phyloP scores from a whole-genome alignment of 176 grass and related monocot species.

The Aegilops speltoides region DNA sequence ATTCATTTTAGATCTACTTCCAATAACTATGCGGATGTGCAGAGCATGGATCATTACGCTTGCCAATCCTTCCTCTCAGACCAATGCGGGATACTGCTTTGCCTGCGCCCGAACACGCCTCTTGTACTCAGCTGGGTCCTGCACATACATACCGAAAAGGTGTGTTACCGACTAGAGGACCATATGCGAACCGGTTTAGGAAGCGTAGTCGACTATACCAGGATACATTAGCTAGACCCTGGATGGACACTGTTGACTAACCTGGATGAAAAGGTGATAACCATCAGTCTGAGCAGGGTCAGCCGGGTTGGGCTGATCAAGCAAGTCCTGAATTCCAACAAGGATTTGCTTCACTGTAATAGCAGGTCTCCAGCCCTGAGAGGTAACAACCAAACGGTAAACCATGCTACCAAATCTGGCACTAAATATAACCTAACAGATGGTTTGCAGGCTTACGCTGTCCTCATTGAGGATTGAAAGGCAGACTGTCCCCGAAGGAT shows the following conservation, averaged over 20 bases:
- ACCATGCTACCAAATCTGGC: not conserved
- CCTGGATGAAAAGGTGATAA: slow-evolving; percentile 92
- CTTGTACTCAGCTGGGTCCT: slow-evolving; percentile 82
- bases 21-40: slow-evolving; percentile 50
- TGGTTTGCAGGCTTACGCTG: slow-evolving; percentile 42
- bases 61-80: slow-evolving; percentile 35
- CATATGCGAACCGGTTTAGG: not conserved
- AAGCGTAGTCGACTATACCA: not conserved
- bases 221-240: not conserved
- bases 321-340: slow-evolving; percentile 89
- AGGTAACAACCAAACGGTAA: not conserved
- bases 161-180: not conserved
- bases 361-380: slow-evolving; percentile 90
- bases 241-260: slow-evolving; percentile 24
- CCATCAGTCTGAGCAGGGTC: slow-evolving; percentile 95
- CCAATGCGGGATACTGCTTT: slow-evolving; percentile 68
- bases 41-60: slow-evolving; percentile 32
- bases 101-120: slow-evolving; percentile 73
- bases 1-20: slow-evolving; percentile 48
- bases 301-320: slow-evolving; percentile 85
- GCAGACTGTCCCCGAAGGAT: slow-evolving; percentile 79
- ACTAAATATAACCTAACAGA: not conserved
- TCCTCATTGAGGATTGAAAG: slow-evolving; percentile 77
- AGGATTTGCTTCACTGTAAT: slow-evolving; percentile 98
- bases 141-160: not conserved